Base-by-base conservation (phyloP, 1,284 basidiomycete species). In the Volvariella volvacea region DNA sequence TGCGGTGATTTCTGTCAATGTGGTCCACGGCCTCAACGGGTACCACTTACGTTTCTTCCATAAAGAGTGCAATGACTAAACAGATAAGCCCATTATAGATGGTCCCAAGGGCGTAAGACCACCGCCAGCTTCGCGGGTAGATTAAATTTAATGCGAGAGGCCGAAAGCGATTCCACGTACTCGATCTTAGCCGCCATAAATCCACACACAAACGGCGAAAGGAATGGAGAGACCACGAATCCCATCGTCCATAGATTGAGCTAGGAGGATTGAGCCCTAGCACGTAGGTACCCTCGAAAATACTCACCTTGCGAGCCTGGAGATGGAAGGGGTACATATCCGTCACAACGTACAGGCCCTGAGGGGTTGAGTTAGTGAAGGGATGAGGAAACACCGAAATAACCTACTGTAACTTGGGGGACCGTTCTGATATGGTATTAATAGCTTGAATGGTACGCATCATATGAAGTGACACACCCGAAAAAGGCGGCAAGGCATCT, bases 321-420 rank as follows among this genome's bases (percentile, higher is more conserved):
- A 79, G 61, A 51, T 85, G 82, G 65, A 84, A 83, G 0, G 82
- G 81, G 57, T 73, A 85, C 42, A 85, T 64, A 52, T 84, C 82
- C 4, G 78, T 73, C 46, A 81, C 69, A 17, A 78, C 60, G 47
- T 72, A 79, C 1, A 81, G 58, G 31, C 78, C 78, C 71, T 76
- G 40, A 14, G 22, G 22, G 16, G 39, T 12, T n/a, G n/a, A n/a
- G 38, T 43, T 20, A 46, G 25, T 17, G 3, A 22, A 10, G 3
- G 6, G 6, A 7, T 9, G 30, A 30, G 2, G 28, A 17, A n/a
- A 4, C 8, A 28, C 16, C 10, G 3, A 42, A 19, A 30, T 3
- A 31, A 46, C 66, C 28, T 57, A 79, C 78, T 8, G 76, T 77
- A 39, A 78, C 75, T 55, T 81, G 80, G 2, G 78, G 80, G 41